Evolutionary conservation across 495 filamentous ascomycete species (phyloP).

Genomic region (Penicillium pulvis): DNA sequence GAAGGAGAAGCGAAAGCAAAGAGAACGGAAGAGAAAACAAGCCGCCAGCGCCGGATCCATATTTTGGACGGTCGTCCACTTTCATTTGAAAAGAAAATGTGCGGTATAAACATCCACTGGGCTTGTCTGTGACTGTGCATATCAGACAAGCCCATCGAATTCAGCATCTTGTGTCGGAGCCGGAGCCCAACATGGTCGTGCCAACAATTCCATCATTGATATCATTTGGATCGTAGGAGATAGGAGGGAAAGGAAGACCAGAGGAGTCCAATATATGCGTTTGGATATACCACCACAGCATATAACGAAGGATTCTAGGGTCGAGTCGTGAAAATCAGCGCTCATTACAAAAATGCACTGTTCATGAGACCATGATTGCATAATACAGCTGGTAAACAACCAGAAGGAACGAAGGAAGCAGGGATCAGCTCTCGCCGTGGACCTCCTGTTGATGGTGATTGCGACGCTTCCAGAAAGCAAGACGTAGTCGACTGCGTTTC

Average conservation of each 20-base stretch:
- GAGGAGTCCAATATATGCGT: background rate
- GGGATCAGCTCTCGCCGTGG: constrained; percentile 39
- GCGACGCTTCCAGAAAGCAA: constrained; percentile 51
- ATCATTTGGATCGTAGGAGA: constrained; percentile 10
- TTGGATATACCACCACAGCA: background rate
- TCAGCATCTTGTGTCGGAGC: constrained; percentile 1
- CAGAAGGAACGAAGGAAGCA: constrained; percentile 5
- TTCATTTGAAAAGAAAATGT: constrained; percentile 1
- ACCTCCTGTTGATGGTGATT: constrained; percentile 41
- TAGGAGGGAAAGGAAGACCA: background rate
- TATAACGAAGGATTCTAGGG: background rate
- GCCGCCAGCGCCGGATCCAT: constrained; percentile 10
- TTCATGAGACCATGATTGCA: constrained; percentile 36
- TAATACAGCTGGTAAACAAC: constrained; percentile 21
- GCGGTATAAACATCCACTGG: constrained; percentile 10
- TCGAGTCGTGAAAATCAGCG: constrained; percentile 29
- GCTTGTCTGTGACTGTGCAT: constrained; percentile 1
- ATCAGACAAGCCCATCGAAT: constrained; percentile 1
- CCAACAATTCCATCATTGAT: constrained; percentile 8
- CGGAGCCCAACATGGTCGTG: background rate
- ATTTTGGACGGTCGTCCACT: background rate
- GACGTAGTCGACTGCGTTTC: constrained; percentile 43
- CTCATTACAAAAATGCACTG: constrained; percentile 31
- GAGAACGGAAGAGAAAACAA: background rate
- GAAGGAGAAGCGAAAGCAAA: background rate